Evolutionary conservation across 2,329 filamentous ascomycete genomes (phyloP), one percentile per base, ranked within the genome.

Genomic region (Teratosphaeriaceae sp.): DNA sequence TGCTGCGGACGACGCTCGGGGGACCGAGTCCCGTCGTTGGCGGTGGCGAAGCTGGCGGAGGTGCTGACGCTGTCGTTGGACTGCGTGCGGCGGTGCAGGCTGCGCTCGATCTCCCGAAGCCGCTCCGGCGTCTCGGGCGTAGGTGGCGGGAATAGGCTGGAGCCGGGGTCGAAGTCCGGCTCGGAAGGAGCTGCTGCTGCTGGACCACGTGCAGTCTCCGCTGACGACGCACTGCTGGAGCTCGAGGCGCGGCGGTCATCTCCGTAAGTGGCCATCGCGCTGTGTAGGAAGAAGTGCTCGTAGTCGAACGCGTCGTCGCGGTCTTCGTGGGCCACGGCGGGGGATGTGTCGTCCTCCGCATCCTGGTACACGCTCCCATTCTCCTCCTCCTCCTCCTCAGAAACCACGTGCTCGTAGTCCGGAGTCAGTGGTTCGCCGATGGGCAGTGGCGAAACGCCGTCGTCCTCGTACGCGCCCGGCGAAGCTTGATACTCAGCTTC

Each of bases 271-370:
- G 88, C 88, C 76, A 96, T 82, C 9, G 88, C 88, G 53, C 87
- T 94, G 63, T 96, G 88, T 12, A 96, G 73, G 63, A 95, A 95
- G 67, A 96, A 96, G 60, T 94, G 83, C 63, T 95, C 86, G 50
- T 97, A 97, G 62, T 97, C 90, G 58, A 97, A 97, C 1, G 89
- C 89, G 63, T 97, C 90, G 52, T 89, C 82, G 16, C 90, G 84
- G 62, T 96, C 88, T 66, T 97, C 90, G 57, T 97, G 90, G 0
- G 88, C 52, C 5, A 59, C 67, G 54, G 48, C 64, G 27, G 48
- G 40, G 11, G 64, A 6, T 58, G 47, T 47, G 13, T 55, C 50
- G 36, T 52, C 42, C 20, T 45, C 60, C n/a, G 68, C 66, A 45
- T 72, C 69, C 52, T 70, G 66, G 47, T 71, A 72, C 13, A 70